Evolutionary conservation across 2,329 filamentous ascomycete genomes (phyloP).

Genomic region (Fusarium musae): DNA sequence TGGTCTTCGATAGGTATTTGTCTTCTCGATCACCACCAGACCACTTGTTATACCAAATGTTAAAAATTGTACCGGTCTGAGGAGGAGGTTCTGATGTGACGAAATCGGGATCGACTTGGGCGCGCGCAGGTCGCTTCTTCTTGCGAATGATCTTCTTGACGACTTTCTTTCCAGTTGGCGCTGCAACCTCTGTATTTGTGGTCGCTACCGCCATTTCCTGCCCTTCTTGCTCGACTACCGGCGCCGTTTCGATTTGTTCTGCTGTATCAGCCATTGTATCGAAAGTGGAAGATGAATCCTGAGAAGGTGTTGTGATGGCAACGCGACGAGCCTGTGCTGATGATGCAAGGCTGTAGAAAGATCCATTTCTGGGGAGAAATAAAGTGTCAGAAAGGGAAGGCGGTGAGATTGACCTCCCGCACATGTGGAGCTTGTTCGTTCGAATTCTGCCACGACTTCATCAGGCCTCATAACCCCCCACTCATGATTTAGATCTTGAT

Average conservation of each 20-base stretch:
- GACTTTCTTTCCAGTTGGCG: slow-evolving; percentile 66
- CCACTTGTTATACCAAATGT: slow-evolving; percentile 99
- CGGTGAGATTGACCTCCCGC: slow-evolving; percentile 41
- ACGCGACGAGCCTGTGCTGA: slow-evolving; percentile 37
- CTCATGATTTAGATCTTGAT: slow-evolving; percentile 41
- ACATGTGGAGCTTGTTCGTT: slow-evolving; percentile 29
- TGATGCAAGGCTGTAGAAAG: slow-evolving; percentile 45
- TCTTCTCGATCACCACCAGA: slow-evolving; percentile 94
- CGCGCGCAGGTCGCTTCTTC: slow-evolving; percentile 88
- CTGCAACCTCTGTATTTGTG: slow-evolving; percentile 57
- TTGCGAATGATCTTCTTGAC: slow-evolving; percentile 91
- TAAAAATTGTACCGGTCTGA: slow-evolving; percentile 95
- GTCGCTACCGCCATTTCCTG: slow-evolving; percentile 51
- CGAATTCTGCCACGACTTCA: slow-evolving; percentile 44
- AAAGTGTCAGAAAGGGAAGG: slow-evolving; percentile 39
- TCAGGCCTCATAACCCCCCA: slow-evolving; percentile 42
- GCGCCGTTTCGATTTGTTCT: slow-evolving; percentile 43
- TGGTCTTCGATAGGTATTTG: slow-evolving; percentile 84
- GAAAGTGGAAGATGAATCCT: slow-evolving; percentile 2
- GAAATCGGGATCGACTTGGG: slow-evolving; percentile 87
- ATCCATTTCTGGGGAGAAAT: slow-evolving; percentile 31
- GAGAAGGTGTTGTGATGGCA: slow-evolving; percentile 31
- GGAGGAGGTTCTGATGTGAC: slow-evolving; percentile 87
- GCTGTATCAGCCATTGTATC: slow-evolving; percentile 48
- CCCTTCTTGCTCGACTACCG: slow-evolving; percentile 42